These are phyloP conservation scores for Lachancea mirantina DNA, from an alignment of 805 yeast species.

Conservation along the genomic window DNA sequence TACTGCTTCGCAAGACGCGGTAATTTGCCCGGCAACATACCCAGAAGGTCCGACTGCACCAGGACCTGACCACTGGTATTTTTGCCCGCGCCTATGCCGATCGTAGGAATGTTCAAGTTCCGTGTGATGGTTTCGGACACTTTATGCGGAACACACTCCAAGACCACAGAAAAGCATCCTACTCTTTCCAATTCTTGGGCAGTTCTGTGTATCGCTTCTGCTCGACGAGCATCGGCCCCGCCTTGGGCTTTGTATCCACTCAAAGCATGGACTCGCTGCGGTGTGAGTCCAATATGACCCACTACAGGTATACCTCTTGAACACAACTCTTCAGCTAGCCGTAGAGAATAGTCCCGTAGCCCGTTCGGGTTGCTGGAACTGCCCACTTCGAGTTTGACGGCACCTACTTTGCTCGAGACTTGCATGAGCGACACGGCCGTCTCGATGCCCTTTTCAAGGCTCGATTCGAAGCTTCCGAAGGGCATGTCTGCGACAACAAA, in stretches of 20 bases:
- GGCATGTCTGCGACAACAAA: conserved; percentile 81
- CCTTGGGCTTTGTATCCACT: conserved; percentile 94
- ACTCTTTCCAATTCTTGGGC: conserved; percentile 64
- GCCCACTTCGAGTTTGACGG: conserved; percentile 74
- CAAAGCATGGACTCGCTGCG: conserved; percentile 69
- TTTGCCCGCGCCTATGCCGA: conserved; percentile 94
- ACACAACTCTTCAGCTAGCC: conserved; percentile 49
- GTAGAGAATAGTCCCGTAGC: conserved; percentile 39
- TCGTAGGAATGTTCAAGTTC: conserved; percentile 62
- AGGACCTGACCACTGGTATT: conserved; percentile 82
- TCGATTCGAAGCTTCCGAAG: conserved; percentile 74
- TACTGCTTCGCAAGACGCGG: conserved; percentile 78
- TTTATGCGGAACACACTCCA: conserved; percentile 81
- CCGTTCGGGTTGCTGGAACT: conserved; percentile 4
- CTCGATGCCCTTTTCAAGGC: conserved; percentile 56
- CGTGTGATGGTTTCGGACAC: conserved; percentile 61
- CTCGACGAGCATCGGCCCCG: conserved; percentile 41
- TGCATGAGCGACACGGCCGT: conserved; percentile 50
- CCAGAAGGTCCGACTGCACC: conserved; percentile 78
- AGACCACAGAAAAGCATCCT: conserved; percentile 67
- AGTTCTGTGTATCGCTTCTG: conserved; percentile 52
- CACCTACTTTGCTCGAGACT: conserved; percentile 21
- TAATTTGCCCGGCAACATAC: conserved; percentile 50
- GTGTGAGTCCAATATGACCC: conserved; percentile 90
- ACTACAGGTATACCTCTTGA: conserved; percentile 77